Conservation (phyloP, 176 grass and related monocot species). For the Oryza meridionalis region DNA sequence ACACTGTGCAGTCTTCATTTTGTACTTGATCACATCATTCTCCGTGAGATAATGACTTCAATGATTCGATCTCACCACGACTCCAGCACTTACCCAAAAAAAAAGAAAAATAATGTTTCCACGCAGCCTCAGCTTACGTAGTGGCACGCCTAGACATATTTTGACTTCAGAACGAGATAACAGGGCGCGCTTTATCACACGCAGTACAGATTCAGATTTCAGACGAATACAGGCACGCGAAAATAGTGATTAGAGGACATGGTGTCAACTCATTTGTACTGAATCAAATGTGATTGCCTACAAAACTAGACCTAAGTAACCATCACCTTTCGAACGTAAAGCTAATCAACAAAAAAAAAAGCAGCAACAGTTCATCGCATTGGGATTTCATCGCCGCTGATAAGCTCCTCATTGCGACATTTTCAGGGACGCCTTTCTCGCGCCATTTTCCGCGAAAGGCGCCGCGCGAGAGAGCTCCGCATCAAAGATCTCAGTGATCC, state of each 20-base stretch:
- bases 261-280: conserved; percentile 32
- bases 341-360: background rate
- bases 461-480: conserved; percentile 8
- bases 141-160: conserved; percentile 14
- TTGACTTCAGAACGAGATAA: conserved; percentile 19
- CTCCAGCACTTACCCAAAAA: background rate
- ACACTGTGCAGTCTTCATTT: conserved; percentile 30
- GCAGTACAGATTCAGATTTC: background rate
- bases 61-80: background rate
- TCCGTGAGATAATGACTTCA: conserved; percentile 23
- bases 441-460: conserved; percentile 44
- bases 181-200: conserved; percentile 4
- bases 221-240: background rate
- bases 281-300: conserved; percentile 30
- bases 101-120: background rate
- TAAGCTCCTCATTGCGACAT: conserved; percentile 33
- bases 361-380: background rate
- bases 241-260: background rate
- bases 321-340: conserved; percentile 27
- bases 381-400: background rate
- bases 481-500: background rate
- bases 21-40: conserved; percentile 48
- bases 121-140: background rate
- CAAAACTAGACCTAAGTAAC: conserved; percentile 13
- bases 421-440: conserved; percentile 23